Evolutionary conservation across 73 alveolate genomes (phyloP), one percentile per base, ranked within the genome.

Genomic region (Tetrahymena borealis): DNA sequence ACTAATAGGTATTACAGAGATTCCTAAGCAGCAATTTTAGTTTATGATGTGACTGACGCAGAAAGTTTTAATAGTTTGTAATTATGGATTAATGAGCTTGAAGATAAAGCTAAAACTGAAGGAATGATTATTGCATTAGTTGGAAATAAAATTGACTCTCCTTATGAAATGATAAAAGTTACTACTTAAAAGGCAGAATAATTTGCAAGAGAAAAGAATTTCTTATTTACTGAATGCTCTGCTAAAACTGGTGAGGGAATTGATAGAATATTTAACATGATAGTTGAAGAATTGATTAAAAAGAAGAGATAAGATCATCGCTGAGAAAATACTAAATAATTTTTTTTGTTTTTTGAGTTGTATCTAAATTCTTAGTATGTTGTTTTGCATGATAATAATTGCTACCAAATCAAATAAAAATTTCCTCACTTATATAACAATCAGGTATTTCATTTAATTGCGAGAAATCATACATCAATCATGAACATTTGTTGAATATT

Each of bases 81-180:
- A 42, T 93, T 90, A 90, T 93, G 96, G 96, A 42, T 93, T 24
- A 93, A 90, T 28, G 96, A 93, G 40, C 91, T 93, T 90, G 85
- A 90, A 39, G 94, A 39, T 20, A 93, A 93, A 38, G 94, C 79
- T 35, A 93, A 93, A 33, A 93, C 78, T 32, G 85, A 78, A 28
- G 91, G 91, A 38, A 78, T 91, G 79, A 43, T 60, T 39, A 42
- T 94, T 39, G 90, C 60, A 33, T 78, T 94, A 78, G 94, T 91
- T 91, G 96, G 96, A n/a, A 94, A 94, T 91, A 94, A 94, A 94
- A 90, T 91, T 39, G 96, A 94, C 90, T 78, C 91, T 31, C 90
- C 90, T 16, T 39, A 94, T 78, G 95, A 91, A 41, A 93, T 91
- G 91, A 43, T 78, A 35, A 91, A 94, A 39, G 91, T 90, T 12